Evolutionary conservation across 192 early-diverging fungal species (phyloP), one percentile per base, ranked within the genome.

Genomic region (Funneliformis geosporum): DNA sequence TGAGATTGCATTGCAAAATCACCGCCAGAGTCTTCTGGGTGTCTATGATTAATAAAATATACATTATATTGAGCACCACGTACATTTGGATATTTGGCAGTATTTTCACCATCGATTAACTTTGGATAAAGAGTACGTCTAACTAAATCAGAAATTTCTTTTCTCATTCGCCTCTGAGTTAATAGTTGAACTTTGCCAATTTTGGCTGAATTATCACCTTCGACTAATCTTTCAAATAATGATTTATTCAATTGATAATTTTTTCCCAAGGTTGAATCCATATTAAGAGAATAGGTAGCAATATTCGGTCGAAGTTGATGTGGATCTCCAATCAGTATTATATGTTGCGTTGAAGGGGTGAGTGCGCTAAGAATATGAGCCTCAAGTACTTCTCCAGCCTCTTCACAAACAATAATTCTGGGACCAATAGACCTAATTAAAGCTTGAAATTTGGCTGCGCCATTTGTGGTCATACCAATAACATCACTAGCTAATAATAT

Each of bases 301-400:
- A 5, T 43, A 44, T 23, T 14, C 5, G 42, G 68, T 2, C 42
- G 8, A 55, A 74, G 28, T 65, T 86, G 85, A 33, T 76, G 33
- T 55, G 79, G 82, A 50, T 90, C 86, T 16, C 89, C 89, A 60
- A 90, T 90, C 12, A 90, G 73, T 62, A 90, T 87, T 18, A 90
- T 33, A 68, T 90, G 89, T 43, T 90, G 86, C 0, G 88, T 84
- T 8, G 86, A 85, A 0, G 73, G 38, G 1, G 85, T 84, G 1
- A 90, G 81, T 1, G 86, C 78, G 1, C 85, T 79, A 8, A 90
- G 61, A 68, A 90, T 87, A 59, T 90, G 89, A 0, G 89, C 85
- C 71, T 90, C 89, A 3, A 90, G 67, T 18, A 90, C 86, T 77
- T 90, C 87, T 18, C 86, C 89, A 0, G 89, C 89, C 77, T 90